phyloP scores from a whole-genome alignment of 306 rosid genomes.

The Potentilla sterilis region DNA sequence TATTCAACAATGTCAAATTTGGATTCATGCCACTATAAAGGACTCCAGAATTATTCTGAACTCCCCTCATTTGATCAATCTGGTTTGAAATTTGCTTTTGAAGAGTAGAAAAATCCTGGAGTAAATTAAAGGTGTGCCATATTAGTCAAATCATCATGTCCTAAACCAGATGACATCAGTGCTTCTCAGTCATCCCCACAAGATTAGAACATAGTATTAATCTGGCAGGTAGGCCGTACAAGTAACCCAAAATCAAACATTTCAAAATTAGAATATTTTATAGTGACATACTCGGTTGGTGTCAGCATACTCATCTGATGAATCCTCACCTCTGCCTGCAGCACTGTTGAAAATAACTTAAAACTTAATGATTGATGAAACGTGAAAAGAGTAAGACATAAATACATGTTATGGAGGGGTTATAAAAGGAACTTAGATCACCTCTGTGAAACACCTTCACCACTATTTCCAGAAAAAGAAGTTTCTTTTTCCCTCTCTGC shows the following conservation, averaged over 20 bases:
- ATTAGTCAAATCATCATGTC: neutral
- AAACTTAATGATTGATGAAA: neutral
- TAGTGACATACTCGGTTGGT: conserved; percentile 38
- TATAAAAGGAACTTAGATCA: conserved; percentile 3
- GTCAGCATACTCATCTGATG: conserved; percentile 28
- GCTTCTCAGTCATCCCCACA: neutral
- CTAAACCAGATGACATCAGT: neutral
- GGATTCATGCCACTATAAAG: conserved; percentile 20
- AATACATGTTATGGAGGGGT: neutral
- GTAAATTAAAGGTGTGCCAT: conserved; percentile 4
- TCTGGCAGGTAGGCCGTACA: neutral
- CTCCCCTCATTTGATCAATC: conserved; percentile 28
- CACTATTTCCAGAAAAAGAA: conserved; percentile 19
- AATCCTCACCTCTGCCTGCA: conserved; percentile 27
- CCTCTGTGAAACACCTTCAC: conserved; percentile 37
- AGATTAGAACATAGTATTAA: neutral
- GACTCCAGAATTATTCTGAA: conserved; percentile 16
- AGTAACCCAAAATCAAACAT: neutral
- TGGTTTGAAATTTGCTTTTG: conserved; percentile 21
- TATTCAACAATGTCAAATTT: conserved; percentile 17
- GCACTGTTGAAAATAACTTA: conserved; percentile 14
- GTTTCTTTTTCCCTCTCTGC: conserved; percentile 23
- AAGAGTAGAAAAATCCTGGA: conserved; percentile 35
- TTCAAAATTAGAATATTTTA: neutral
- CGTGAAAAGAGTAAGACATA: neutral